Evolutionary conservation across 1,139 yeast species (phyloP), one percentile per base, ranked within the genome.

Genomic region (Geotrichum klebahnii): DNA sequence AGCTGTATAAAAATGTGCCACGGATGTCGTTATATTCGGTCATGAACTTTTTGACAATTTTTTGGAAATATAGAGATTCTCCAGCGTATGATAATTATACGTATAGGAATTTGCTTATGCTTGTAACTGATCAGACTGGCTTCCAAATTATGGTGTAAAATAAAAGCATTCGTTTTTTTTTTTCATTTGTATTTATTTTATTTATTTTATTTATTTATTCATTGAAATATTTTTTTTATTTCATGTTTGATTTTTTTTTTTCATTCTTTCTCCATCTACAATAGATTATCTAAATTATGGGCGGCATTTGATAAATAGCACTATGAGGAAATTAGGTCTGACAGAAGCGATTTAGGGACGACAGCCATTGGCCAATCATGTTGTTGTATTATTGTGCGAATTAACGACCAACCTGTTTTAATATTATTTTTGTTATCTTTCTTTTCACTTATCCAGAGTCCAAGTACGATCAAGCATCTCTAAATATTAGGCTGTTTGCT

Each of bases 41-140:
- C 24, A 51, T 52, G 17, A 49, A 47, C 39, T 58, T 53, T 38
- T 39, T 59, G 39, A 44, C 46, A 17, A 22, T 46, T 16, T 48
- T 54, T 42, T 59, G 62, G 62, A 44, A 44, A 24, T 43, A 55
- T 22, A 35, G 57, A 35, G 48, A 52, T 24, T 52, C 52, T 23
- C 52, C 53, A 4, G 41, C 44, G 17, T 54, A 50, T 31, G 37
- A 50, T 4, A 38, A 34, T 5, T 45, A 43, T 39, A 24, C 56
- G 4, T 37, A 51, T 46, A 49, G 61, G n/a, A 50, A 53, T 20
- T 42, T 55, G 37, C 41, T 56, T 20, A 46, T 50, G 9, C 19
- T 55, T 19, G 52, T 54, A 22, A 40, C 44, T 9, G 51, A 51
- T 23, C 46, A 53, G 38, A 42, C 50, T 24, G 45, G 45, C 8